Conservation (phyloP, 768 basidiomycete genomes). For the Crassisporium funariophilum region DNA sequence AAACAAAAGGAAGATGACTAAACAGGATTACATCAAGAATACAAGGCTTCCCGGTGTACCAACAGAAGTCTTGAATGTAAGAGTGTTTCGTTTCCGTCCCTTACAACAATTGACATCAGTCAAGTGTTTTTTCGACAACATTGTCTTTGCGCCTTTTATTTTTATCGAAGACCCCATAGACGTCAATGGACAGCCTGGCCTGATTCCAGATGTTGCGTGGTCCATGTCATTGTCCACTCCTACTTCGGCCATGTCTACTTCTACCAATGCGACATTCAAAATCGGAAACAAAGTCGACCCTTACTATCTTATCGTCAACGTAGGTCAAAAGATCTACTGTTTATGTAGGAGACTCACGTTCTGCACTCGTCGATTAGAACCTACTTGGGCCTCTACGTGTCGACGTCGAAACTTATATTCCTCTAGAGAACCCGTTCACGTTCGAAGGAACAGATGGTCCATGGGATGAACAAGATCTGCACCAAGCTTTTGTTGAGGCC, state of each 20-base stretch:
- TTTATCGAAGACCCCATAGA: slow-evolving; percentile 92
- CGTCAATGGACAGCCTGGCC: slow-evolving; percentile 56
- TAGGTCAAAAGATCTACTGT: slow-evolving; percentile 32
- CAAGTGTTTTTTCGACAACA: slow-evolving; percentile 96
- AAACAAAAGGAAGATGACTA: slow-evolving; percentile 97
- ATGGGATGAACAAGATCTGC: slow-evolving; percentile 70
- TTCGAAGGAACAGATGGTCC: slow-evolving; percentile 66
- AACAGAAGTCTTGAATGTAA: slow-evolving; percentile 83
- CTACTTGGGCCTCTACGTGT: slow-evolving; percentile 69
- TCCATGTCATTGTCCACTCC: slow-evolving; percentile 38
- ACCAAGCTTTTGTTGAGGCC: slow-evolving; percentile 63
- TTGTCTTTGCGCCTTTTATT: slow-evolving; percentile 93
- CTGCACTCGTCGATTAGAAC: slow-evolving; percentile 43
- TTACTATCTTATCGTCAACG: slow-evolving; percentile 87
- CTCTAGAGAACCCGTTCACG: slow-evolving; percentile 64
- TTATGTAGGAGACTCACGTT: slow-evolving; percentile 5
- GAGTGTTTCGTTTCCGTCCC: slow-evolving; percentile 20
- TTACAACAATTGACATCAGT: slow-evolving; percentile 3
- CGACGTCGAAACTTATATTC: slow-evolving; percentile 59
- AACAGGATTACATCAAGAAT: slow-evolving; percentile 91
- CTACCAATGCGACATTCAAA: slow-evolving; percentile 38
- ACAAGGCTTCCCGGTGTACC: slow-evolving; percentile 84
- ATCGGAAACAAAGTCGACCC: slow-evolving; percentile 81
- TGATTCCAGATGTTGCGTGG: slow-evolving; percentile 43
- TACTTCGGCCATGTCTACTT: slow-evolving; percentile 18